These are phyloP conservation scores for Calonectria multiphialidica DNA, from an alignment of 2,329 filamentous ascomycete species.

Conservation along the genomic window DNA sequence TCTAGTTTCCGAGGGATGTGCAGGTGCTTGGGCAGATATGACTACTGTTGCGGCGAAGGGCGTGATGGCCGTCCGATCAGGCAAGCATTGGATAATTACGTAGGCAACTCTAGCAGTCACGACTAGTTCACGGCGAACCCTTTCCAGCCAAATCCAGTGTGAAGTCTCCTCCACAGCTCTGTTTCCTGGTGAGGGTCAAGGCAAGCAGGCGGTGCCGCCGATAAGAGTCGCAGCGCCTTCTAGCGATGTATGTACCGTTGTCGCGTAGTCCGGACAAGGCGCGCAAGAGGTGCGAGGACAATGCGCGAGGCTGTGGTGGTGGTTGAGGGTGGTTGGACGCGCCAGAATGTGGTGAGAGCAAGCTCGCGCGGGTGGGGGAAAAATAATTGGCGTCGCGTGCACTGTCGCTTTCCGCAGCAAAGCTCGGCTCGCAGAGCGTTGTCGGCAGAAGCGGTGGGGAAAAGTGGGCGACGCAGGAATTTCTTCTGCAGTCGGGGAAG, in stretches of 20 bases:
- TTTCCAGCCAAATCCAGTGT: constrained; percentile 40
- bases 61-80: constrained; percentile 41
- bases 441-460: constrained; percentile 1
- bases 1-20: constrained; percentile 22
- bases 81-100: constrained; percentile 49
- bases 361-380: constrained; percentile 19
- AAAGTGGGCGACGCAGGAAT: neutral
- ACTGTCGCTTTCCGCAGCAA: constrained; percentile 2
- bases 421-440: neutral
- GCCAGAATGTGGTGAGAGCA: constrained; percentile 14
- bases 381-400: constrained; percentile 26
- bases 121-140: constrained; percentile 47
- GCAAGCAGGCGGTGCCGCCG: neutral
- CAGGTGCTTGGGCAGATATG: constrained; percentile 29
- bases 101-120: constrained; percentile 49
- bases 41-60: constrained; percentile 46
- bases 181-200: constrained; percentile 31
- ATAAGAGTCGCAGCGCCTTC: neutral
- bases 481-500: neutral
- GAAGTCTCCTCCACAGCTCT: constrained; percentile 39
- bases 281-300: constrained; percentile 1
- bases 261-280: constrained; percentile 17
- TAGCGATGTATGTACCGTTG: neutral
- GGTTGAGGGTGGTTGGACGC: constrained; percentile 19
- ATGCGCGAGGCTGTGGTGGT: constrained; percentile 14